Evolutionary conservation across 2,329 filamentous ascomycete species (phyloP).

Genomic region (Colletotrichum spinosum): DNA sequence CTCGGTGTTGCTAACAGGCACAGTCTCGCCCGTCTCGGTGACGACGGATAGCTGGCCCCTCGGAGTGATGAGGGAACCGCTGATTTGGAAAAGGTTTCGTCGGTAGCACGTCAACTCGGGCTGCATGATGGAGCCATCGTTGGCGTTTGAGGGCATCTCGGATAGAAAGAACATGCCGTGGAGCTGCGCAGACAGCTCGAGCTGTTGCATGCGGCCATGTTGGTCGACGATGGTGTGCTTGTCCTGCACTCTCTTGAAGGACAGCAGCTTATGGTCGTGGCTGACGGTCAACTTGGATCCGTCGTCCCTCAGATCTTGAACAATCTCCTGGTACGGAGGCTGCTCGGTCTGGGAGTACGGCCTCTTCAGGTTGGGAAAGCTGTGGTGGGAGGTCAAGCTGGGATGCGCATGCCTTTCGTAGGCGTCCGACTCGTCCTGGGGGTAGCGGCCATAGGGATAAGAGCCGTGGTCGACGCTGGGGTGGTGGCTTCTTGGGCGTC

Average conservation of each 20-base stretch:
- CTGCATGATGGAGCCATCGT: constrained; percentile 69
- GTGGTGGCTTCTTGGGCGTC: constrained; percentile 63
- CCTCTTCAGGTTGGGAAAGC: constrained; percentile 67
- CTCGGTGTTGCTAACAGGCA: constrained; percentile 85
- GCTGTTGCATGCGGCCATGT: constrained; percentile 69
- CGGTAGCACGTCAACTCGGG: constrained; percentile 96
- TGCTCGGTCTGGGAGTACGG: constrained; percentile 68
- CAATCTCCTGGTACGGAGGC: constrained; percentile 69
- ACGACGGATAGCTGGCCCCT: constrained; percentile 82
- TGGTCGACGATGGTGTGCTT: constrained; percentile 71
- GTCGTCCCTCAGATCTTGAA: constrained; percentile 70
- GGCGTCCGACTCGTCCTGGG: constrained; percentile 64
- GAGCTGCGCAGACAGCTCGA: constrained; percentile 78
- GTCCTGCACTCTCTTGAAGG: constrained; percentile 68
- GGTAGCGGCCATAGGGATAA: constrained; percentile 66
- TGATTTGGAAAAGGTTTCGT: constrained; percentile 95
- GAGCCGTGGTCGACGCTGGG: constrained; percentile 61
- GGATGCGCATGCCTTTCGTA: constrained; percentile 66
- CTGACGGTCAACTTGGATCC: constrained; percentile 67
- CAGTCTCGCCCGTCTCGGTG: constrained; percentile 85
- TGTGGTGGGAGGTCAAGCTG: constrained; percentile 61
- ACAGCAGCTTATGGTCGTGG: constrained; percentile 71
- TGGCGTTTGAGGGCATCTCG: constrained; percentile 76
- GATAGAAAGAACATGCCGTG: constrained; percentile 92
- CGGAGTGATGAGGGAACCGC: constrained; percentile 86